Percentiles rank a stretch among this genome's conserved stretches.
Conservation (phyloP, 2,329 filamentous ascomycete genomes). For the Trichoderma guizhouense region DNA sequence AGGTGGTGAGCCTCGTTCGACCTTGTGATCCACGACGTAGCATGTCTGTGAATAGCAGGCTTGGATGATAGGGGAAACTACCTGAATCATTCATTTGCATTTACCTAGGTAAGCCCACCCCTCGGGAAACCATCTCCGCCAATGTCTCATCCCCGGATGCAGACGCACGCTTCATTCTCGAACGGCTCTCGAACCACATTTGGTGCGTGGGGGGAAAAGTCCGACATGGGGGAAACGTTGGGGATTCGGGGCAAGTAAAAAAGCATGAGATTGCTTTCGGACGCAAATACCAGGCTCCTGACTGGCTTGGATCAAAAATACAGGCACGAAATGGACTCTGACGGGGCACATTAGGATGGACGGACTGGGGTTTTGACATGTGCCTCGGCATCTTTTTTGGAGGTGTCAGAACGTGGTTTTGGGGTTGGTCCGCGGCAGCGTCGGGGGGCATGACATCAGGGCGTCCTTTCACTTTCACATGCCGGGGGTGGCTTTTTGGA, state of each 20-base stretch:
- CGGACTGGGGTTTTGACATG: neutral
- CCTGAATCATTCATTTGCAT: neutral
- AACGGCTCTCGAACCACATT: neutral
- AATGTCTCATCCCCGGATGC: neutral
- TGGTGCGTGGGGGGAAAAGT: neutral
- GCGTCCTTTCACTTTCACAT: constrained; percentile 13
- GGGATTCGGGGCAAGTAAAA: neutral
- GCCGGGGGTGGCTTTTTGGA: neutral
- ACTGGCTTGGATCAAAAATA: neutral
- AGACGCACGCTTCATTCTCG: neutral
- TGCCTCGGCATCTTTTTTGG: constrained; percentile 12
- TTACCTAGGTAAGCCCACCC: neutral
- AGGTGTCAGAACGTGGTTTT: neutral
- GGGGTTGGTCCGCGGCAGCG: neutral
- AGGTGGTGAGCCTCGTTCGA: neutral
- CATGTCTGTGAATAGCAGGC: neutral
- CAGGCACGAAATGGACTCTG: neutral
- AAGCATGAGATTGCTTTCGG: neutral
- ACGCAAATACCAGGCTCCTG: neutral
- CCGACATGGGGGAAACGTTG: neutral
- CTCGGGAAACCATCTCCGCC: neutral
- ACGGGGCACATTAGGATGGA: neutral
- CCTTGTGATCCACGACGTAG: neutral
- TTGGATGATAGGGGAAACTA: neutral
- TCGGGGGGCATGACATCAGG: constrained; percentile 18